These are phyloP conservation scores for Ochetophila trinervis DNA, from an alignment of 306 rosid species.

Conservation along the genomic window DNA sequence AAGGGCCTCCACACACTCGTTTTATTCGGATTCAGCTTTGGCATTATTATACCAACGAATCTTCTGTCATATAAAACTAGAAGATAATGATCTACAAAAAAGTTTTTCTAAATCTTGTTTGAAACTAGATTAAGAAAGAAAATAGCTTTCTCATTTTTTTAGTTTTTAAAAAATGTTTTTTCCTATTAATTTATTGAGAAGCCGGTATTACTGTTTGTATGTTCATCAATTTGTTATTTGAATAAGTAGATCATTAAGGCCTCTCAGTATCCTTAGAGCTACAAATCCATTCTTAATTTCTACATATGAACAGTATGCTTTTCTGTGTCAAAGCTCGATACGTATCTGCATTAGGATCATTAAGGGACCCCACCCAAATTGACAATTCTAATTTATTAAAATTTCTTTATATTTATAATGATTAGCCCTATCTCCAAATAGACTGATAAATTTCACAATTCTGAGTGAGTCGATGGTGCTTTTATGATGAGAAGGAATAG, in stretches of 20 bases:
- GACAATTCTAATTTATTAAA: constrained; percentile 14
- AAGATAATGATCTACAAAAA: constrained; percentile 22
- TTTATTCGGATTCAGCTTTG: constrained; percentile 38
- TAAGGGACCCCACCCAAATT: constrained; percentile 14
- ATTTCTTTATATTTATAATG: neutral
- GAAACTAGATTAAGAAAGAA: constrained; percentile 2
- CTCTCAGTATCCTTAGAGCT: constrained; percentile 22
- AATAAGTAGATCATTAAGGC: constrained; percentile 12
- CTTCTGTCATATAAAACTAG: constrained; percentile 27
- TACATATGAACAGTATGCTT: neutral
- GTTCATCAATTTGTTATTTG: constrained; percentile 5
- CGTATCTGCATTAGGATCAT: constrained; percentile 2
- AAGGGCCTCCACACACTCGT: constrained; percentile 20
- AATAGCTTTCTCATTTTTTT: constrained; percentile 3
- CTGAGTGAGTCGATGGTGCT: too few species aligned
- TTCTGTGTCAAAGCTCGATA: constrained; percentile 13
- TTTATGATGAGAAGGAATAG: neutral
- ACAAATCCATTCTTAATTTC: neutral
- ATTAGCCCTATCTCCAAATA: neutral
- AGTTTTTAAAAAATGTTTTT: neutral
- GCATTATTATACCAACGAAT: constrained; percentile 49
- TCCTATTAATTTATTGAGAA: neutral
- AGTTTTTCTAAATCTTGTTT: constrained; percentile 14
- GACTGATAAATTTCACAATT: too few species aligned
- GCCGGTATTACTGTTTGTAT: constrained; percentile 12